A percentile compares a stretch with the other conserved stretches of the same genome.
These are phyloP conservation scores for Paspalum notatum DNA, from an alignment of 176 grass and related monocot species.

Conservation along the genomic window DNA sequence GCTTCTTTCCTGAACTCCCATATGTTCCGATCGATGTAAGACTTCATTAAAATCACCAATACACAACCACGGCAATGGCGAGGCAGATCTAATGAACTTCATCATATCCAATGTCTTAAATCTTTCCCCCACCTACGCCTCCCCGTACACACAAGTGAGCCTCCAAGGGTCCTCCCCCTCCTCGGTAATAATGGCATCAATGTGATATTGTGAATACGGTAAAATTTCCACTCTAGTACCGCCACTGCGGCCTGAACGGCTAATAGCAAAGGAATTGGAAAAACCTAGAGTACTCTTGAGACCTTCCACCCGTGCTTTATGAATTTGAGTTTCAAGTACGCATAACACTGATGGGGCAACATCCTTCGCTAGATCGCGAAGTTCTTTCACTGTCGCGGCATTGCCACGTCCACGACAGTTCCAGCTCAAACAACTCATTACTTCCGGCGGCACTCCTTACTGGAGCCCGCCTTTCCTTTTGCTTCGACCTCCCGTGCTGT, in stretches of 20 bases:
- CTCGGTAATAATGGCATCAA: not conserved
- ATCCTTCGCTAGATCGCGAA: not conserved
- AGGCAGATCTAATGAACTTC: not conserved
- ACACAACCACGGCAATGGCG: too few relatives aligned
- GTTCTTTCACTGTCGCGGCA: not conserved
- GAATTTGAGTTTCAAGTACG: not conserved
- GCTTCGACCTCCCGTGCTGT: too few relatives aligned
- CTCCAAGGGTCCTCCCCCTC: not conserved
- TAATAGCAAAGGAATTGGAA: not conserved
- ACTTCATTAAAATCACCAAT: too few relatives aligned
- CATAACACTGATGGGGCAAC: not conserved
- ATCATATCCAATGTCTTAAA: not conserved
- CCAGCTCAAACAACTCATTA: too few relatives aligned
- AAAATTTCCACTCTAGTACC: not conserved
- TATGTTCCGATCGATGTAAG: not conserved
- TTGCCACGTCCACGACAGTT: not conserved
- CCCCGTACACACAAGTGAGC: not conserved
- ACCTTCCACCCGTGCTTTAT: not conserved
- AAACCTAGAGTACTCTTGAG: not conserved
- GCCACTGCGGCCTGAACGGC: not conserved
- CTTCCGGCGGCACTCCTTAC: too few relatives aligned
- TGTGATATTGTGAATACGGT: not conserved
- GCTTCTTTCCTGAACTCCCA: not conserved
- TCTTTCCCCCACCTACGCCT: not conserved
- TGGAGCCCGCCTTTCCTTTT: too few relatives aligned